A percentile compares a stretch with the other conserved stretches of the same genome.
Conservation (phyloP, 257 asterid species). For the Mitragyna speciosa region DNA sequence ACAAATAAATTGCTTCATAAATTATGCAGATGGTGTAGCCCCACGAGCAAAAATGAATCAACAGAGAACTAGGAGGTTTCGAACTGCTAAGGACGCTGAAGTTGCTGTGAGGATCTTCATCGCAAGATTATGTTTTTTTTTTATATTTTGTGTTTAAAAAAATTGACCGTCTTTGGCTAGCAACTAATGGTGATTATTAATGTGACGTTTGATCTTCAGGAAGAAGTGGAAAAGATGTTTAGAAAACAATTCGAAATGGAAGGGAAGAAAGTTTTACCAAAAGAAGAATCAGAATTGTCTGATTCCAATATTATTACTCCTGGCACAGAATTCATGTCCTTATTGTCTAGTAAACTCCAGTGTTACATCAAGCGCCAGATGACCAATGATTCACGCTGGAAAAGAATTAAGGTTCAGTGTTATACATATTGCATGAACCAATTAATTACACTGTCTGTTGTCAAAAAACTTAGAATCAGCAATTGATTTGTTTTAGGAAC, state of each 20-base stretch:
- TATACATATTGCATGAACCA: no score
- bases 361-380: constrained; percentile 35
- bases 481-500: not conserved
- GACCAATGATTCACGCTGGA: constrained; percentile 46
- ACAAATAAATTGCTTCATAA: not conserved
- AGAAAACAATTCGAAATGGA: constrained; percentile 39
- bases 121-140: no score
- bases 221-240: constrained; percentile 37
- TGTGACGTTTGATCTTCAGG: constrained; percentile 27
- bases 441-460: no score
- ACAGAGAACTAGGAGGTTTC: constrained; percentile 51
- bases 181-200: not conserved
- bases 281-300: constrained; percentile 41
- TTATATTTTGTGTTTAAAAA: no score
- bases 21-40: constrained; percentile 64
- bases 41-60: constrained; percentile 77
- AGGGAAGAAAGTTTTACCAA: constrained; percentile 46
- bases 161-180: no score
- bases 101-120: constrained; percentile 28
- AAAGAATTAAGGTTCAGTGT: constrained; percentile 44
- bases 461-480: not conserved
- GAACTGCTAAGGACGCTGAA: constrained; percentile 43
- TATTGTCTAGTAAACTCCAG: constrained; percentile 37
- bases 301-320: constrained; percentile 68
- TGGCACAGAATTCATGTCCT: constrained; percentile 58